Conservation (phyloP, 2,329 filamentous ascomycete genomes). For the Diaporthe ilicicola region DNA sequence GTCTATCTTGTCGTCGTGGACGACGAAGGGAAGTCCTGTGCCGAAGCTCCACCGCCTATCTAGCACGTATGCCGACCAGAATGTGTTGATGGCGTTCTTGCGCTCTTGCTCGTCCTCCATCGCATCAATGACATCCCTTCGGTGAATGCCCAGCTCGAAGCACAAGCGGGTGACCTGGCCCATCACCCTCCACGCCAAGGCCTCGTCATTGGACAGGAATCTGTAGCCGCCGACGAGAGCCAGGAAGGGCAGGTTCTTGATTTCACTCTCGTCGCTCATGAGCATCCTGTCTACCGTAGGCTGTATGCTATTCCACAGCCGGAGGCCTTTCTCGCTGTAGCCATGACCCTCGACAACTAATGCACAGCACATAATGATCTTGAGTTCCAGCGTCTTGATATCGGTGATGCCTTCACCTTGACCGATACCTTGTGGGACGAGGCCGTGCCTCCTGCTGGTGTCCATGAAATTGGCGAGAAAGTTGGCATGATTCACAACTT, state of each 20-base stretch:
- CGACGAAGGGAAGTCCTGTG: slow-evolving; percentile 85
- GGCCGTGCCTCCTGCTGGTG: slow-evolving; percentile 46
- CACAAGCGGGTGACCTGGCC: slow-evolving; percentile 84
- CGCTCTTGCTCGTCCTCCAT: slow-evolving; percentile 76
- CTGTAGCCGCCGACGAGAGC: slow-evolving; percentile 71
- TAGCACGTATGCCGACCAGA: slow-evolving; percentile 87
- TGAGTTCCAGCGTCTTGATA: slow-evolving; percentile 73
- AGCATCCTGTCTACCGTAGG: slow-evolving; percentile 72
- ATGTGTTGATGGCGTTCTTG: slow-evolving; percentile 73
- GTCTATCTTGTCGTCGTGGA: slow-evolving; percentile 89
- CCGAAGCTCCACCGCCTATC: slow-evolving; percentile 90
- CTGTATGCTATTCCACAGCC: slow-evolving; percentile 80
- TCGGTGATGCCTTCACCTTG: slow-evolving; percentile 53
- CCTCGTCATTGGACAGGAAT: slow-evolving; percentile 86
- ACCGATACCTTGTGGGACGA: slow-evolving; percentile 39
- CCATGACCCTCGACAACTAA: slow-evolving; percentile 82
- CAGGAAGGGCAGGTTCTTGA: slow-evolving; percentile 59
- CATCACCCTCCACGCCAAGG: slow-evolving; percentile 86
- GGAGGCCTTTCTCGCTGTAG: slow-evolving; percentile 76
- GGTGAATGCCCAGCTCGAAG: slow-evolving; percentile 83
- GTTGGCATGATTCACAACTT: slow-evolving; percentile 74
- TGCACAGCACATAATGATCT: slow-evolving; percentile 83
- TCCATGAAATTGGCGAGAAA: slow-evolving; percentile 79
- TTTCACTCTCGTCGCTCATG: slow-evolving; percentile 60
- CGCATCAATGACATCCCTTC: slow-evolving; percentile 74